Conservation (phyloP, 768 basidiomycete species). For the Exsudoporus frostii region DNA sequence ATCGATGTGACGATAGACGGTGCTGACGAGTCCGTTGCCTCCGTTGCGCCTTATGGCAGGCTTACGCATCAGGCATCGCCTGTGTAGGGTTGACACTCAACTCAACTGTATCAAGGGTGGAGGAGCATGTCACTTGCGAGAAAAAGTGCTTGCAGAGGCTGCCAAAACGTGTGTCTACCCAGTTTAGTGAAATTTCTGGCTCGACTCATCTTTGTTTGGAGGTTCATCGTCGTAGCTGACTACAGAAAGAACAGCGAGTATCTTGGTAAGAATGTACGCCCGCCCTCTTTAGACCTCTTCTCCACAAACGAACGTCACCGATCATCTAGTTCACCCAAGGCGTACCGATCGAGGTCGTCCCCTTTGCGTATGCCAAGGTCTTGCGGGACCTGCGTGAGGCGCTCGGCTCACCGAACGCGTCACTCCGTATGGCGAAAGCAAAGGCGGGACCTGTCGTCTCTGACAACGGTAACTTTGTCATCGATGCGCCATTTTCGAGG, state of each 20-base stretch:
- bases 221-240: slow-evolving; percentile 88
- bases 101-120: slow-evolving; percentile 97
- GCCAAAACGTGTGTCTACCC: slow-evolving; percentile 62
- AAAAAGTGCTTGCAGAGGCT: slow-evolving; percentile 97
- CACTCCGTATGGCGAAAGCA: slow-evolving; percentile 89
- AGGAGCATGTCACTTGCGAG: slow-evolving; percentile 92
- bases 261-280: slow-evolving; percentile 77
- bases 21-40: slow-evolving; percentile 79
- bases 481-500: slow-evolving; percentile 87
- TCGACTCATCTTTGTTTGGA: slow-evolving; percentile 53
- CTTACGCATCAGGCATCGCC: background rate
- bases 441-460: slow-evolving; percentile 95
- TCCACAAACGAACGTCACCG: background rate
- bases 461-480: slow-evolving; percentile 97
- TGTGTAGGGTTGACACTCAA: slow-evolving; percentile 69
- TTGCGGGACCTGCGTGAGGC: slow-evolving; percentile 62
- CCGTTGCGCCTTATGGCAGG: background rate
- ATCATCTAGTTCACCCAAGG: slow-evolving; percentile 70
- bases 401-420: slow-evolving; percentile 65
- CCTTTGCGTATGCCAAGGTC: slow-evolving; percentile 92
- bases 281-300: background rate
- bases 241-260: slow-evolving; percentile 87
- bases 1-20: slow-evolving; percentile 99
- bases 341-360: slow-evolving; percentile 94
- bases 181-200: background rate